A percentile compares a stretch with the other conserved stretches of the same genome.
Conservation (phyloP, 192 early-diverging fungal species). For the Ambispora gerdemannii region DNA sequence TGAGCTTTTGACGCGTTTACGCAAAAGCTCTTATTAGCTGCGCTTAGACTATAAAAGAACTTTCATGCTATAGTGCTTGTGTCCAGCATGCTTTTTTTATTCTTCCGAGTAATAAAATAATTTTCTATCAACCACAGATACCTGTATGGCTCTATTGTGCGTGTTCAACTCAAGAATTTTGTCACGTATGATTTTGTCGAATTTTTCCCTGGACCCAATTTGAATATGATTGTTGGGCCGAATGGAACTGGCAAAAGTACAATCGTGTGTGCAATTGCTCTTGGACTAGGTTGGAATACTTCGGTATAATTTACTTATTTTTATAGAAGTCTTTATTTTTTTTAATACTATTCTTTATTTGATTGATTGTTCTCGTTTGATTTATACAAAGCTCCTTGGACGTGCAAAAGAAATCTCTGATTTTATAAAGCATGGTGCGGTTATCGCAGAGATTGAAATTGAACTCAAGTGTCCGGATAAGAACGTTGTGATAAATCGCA, state of each 20-base stretch:
- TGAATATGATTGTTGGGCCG: constrained; percentile 98
- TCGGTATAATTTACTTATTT: constrained; percentile 36
- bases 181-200: constrained; percentile 92
- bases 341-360: too few relatives aligned
- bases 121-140: too few relatives aligned
- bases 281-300: constrained; percentile 85
- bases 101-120: too few relatives aligned
- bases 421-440: constrained; percentile 87
- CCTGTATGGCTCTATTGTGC: constrained; percentile 66
- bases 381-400: constrained; percentile 60
- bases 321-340: too few relatives aligned
- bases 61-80: too few relatives aligned
- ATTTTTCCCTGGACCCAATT: constrained; percentile 82
- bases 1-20: too few relatives aligned
- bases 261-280: constrained; percentile 90
- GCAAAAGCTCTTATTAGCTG: too few relatives aligned
- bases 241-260: constrained; percentile 97
- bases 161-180: constrained; percentile 81
- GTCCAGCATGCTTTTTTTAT: too few relatives aligned
- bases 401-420: constrained; percentile 87
- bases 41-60: too few relatives aligned
- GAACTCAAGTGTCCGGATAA: constrained; percentile 61
- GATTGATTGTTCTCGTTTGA: not conserved
- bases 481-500: constrained; percentile 58
- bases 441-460: constrained; percentile 80